Evolutionary conservation across 2,329 filamentous ascomycete genomes (phyloP).

Genomic region (Ophiostoma quercus): DNA sequence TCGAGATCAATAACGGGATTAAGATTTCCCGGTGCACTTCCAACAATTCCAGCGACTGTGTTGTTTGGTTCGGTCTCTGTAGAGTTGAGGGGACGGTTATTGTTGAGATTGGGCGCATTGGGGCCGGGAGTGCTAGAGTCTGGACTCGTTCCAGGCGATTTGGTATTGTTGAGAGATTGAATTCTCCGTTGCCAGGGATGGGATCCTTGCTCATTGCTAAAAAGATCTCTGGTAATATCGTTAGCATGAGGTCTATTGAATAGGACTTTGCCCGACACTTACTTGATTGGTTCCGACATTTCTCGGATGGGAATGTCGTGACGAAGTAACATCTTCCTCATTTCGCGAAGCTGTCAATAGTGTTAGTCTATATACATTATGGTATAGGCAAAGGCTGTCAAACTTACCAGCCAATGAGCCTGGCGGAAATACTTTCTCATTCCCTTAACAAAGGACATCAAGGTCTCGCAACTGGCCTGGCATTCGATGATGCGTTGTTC

Average conservation of each 20-base stretch:
- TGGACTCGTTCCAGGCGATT: neutral
- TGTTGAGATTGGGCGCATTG: neutral
- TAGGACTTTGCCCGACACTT: neutral
- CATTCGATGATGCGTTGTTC: conserved; percentile 3
- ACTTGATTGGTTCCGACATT: conserved; percentile 2
- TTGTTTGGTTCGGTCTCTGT: neutral
- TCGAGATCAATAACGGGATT: neutral
- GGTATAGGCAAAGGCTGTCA: neutral
- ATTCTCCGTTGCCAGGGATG: neutral
- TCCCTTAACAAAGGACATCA: conserved; percentile 4
- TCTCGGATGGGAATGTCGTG: neutral
- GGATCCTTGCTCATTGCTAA: neutral
- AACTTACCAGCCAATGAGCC: conserved; percentile 4
- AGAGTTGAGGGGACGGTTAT: neutral
- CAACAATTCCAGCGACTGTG: neutral
- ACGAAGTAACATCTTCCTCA: neutral
- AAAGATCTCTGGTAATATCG: neutral
- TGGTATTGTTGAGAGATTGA: neutral
- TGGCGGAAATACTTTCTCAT: conserved; percentile 16
- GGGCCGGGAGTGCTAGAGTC: neutral
- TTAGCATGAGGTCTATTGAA: neutral
- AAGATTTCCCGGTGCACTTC: neutral
- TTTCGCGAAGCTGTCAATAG: neutral
- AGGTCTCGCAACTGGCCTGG: conserved; percentile 5
- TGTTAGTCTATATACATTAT: neutral